Evolutionary conservation across 2,329 filamentous ascomycete genomes (phyloP), one percentile per base, ranked within the genome.

Genomic region (Furcasterigmium sp.): DNA sequence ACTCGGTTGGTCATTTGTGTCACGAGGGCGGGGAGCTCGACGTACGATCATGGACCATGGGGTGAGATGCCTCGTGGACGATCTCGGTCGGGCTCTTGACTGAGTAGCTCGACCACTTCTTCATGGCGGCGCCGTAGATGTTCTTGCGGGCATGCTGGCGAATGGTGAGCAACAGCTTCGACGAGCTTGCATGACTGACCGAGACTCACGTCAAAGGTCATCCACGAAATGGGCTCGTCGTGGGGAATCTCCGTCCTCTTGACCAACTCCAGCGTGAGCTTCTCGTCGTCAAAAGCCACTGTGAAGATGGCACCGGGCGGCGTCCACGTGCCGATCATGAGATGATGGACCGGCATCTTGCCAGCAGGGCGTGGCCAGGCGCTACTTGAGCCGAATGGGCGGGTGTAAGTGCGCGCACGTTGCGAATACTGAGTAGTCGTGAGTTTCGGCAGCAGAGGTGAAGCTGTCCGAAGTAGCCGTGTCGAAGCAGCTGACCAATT

Each of bases 261-360:
- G 58, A 94, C 69, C 56, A 93, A 66, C 52, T 84, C 77, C 47
- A 94, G 67, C 7, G 82, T 84, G 51, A 90, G 69, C 30, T 79
- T 80, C 64, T 91, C 85, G 53, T 91, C 87, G 67, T 95, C 87
- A 60, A 95, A 95, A 47, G 84, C 80, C 47, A 95, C 84, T 0
- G 88, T 94, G 66, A 93, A 93, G 57, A 95, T 93, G 62, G 88
- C 87, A 37, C 88, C 89, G 43, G 89, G 89, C 46, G 85, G 86
- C 48, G 87, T 91, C 88, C 89, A 95, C 43, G 89, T 95, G 50
- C 89, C 89, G 58, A 91, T 82, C 86, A 95, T 93, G 60, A 95
- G 74, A 69, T 94, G 87, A 63, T 95, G 89, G 60, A 80, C 53
- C 39, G 87, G 82, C 84, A 91, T 91, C 48, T 62, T 76, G 53